Evolutionary conservation across 2,329 filamentous ascomycete species (phyloP), one percentile per base, ranked within the genome.

Genomic region (Pyrenochaeta sp.): DNA sequence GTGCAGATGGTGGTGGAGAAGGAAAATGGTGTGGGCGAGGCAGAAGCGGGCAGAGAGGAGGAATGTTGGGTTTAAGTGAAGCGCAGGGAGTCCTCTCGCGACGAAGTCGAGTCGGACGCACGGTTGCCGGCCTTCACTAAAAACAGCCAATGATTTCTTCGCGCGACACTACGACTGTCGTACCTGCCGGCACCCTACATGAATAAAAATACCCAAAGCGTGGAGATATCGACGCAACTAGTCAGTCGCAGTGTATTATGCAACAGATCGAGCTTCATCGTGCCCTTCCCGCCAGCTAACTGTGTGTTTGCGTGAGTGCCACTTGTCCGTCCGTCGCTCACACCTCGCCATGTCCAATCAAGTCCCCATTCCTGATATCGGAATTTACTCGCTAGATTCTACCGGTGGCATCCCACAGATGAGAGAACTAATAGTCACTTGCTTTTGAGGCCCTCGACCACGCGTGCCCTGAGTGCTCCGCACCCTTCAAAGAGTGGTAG

Each of bases 31-130:
- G 44, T 39, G 39, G 42, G 48, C 36, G 49, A 47, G 28, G 35
- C 57, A 53, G 46, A 46, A 48, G 51, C 31, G 53, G 44, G 45
- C 51, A 53, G 59, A 51, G 55, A 60, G 59, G 55, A 60, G 59
- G 63, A 65, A 60, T 60, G 63, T 50, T 61, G 58, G 44, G 58
- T 52, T 64, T 59, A 60, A 58, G 63, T 57, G 58, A 64, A 58
- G 49, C 45, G 45, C 44, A 49, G 54, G 49, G 56, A 64, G 53
- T n/a, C 52, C 43, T 51, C 28, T 51, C 50, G 49, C 48, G 49
- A 54, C 47, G 47, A 53, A 47, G 41, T 58, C 53, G 46, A 58
- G 42, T 48, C 36, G 24, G 21, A 36, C 48, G 54, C 52, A 53
- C 55, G 58, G 51, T 43, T 51, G 44, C 50, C 51, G 56, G 56